Base-by-base conservation (phyloP, 768 basidiomycete genomes). In the Gymnopilus dilepis region DNA sequence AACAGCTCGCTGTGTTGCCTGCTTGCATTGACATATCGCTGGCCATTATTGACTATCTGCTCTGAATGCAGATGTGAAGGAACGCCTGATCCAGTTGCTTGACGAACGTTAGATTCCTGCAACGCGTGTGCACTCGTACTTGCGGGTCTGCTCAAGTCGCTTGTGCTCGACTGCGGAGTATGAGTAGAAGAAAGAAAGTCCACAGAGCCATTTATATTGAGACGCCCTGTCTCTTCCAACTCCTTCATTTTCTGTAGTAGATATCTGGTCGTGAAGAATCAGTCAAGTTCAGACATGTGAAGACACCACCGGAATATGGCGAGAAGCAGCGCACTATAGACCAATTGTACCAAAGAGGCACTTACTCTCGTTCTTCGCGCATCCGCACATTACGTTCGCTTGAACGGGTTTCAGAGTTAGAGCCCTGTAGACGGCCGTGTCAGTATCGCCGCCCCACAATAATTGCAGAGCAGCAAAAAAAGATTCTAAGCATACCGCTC, bases 381-480 rank as follows among this genome's bases (percentile, higher is more conserved):
- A 87, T 84, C 64, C 81, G 82, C 55, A 82, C 77, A 66, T 88
- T 88, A 30, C 86, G 84, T 75, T 89, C 86, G 50, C 84, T 85
- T 22, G 88, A 87, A 28, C 79, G 78, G 28, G 86, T 78, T 64
- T 89, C 88, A 30, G 80, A 74, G 60, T 78, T 79, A 2, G 80
- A 76, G 67, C 87, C 87, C 74, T 88, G 85, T 72, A 82, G 80
- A 80, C 84, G 82, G 8, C 40, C 43, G 24, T 56, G 45, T 54
- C 34, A 43, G 17, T 38, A n/a, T 48, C 26, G n/a, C 11, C 28
- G 43, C 19, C 11, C 34, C 34, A 7, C 6, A 13, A 17, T 33
- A 21, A 26, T 24, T 52, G 52, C 66, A 59, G 63, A 59, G 60
- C 47, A 21, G 58, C 61, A 56, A 65, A 72, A 65, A 73, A 70